These are phyloP conservation scores for Trichophyton benhamiae DNA, from an alignment of 2,329 filamentous ascomycete genomes.

Conservation along the genomic window DNA sequence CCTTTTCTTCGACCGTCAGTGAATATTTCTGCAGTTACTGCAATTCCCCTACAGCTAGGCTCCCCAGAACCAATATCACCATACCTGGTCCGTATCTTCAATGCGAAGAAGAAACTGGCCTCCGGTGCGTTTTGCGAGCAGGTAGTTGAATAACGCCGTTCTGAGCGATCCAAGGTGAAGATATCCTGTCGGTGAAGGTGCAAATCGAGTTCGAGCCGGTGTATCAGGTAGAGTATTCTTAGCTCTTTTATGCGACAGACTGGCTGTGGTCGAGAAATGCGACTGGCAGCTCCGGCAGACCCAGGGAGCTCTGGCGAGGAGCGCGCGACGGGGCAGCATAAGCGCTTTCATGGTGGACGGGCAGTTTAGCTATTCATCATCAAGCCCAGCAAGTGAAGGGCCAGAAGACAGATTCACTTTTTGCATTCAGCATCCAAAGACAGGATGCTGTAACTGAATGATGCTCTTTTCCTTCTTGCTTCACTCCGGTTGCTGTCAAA, in stretches of 20 bases:
- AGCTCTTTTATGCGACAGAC: conserved; percentile 18
- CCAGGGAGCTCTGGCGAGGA: conserved; percentile 22
- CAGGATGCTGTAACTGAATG: not conserved
- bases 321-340: not conserved
- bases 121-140: conserved; percentile 74
- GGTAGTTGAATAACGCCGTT: conserved; percentile 89
- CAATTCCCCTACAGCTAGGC: not conserved
- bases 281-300: conserved; percentile 26
- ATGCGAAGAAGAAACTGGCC: conserved; percentile 85
- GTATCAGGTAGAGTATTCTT: conserved; percentile 33
- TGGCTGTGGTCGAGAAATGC: conserved; percentile 21
- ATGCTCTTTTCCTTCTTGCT: not conserved
- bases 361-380: not conserved
- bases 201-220: conserved; percentile 72
- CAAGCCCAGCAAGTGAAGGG: not conserved
- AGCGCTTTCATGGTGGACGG: not conserved
- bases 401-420: not conserved
- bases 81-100: conserved; percentile 87
- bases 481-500: not conserved
- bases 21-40: not conserved
- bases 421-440: not conserved
- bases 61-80: not conserved
- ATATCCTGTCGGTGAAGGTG: conserved; percentile 88
- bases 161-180: conserved; percentile 83
- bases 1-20: conserved; percentile 51